Percentiles rank a stretch among this genome's conserved stretches.
Conservation (phyloP, 2,329 filamentous ascomycete species). For the Myriangium duriaei region DNA sequence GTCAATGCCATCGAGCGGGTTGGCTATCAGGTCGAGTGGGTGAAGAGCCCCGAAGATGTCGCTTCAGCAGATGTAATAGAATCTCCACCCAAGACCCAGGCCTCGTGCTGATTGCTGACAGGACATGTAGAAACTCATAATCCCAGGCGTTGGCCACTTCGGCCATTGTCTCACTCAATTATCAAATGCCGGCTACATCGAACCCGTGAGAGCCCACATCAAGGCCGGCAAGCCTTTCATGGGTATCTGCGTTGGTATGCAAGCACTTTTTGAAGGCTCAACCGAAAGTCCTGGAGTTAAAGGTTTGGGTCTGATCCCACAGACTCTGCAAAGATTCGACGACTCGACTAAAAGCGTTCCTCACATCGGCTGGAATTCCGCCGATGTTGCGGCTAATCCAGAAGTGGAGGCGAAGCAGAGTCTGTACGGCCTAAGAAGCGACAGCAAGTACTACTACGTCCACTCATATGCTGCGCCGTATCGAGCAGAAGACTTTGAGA, state of each 20-base stretch:
- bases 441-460: conserved; percentile 97
- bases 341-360: conserved; percentile 77
- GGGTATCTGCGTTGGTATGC: conserved; percentile 90
- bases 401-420: conserved; percentile 33
- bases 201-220: conserved; percentile 73
- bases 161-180: conserved; percentile 88
- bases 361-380: conserved; percentile 97
- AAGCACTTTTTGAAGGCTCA: conserved; percentile 79
- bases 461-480: conserved; percentile 87
- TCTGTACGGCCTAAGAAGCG: conserved; percentile 66
- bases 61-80: conserved; percentile 61
- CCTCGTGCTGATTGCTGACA: conserved; percentile 22
- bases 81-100: neutral
- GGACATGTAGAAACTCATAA: conserved; percentile 63
- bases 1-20: conserved; percentile 96
- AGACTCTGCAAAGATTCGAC: conserved; percentile 62
- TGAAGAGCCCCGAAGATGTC: conserved; percentile 73
- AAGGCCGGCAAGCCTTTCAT: conserved; percentile 90
- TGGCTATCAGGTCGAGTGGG: conserved; percentile 87
- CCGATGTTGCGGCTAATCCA: conserved; percentile 44
- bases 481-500: conserved; percentile 57
- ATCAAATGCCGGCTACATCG: conserved; percentile 66
- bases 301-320: conserved; percentile 65
- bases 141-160: conserved; percentile 95
- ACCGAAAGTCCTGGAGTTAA: conserved; percentile 59